Evolutionary conservation across 352 stramenopile genomes (phyloP).

Genomic region (Globisporangium nunn): DNA sequence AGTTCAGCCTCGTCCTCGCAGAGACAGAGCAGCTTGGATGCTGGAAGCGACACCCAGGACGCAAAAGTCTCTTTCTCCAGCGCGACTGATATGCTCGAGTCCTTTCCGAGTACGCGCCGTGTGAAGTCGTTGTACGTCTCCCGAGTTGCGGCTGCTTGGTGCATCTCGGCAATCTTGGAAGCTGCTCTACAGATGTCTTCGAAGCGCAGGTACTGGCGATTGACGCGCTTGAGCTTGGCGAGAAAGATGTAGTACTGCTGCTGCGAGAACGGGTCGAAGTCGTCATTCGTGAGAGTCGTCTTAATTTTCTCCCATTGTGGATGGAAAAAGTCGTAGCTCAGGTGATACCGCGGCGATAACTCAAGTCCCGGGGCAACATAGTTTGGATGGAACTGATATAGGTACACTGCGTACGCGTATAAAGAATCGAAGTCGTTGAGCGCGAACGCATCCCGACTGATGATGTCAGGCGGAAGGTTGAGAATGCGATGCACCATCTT

Average conservation of each 20-base stretch:
- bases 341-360: constrained; percentile 41
- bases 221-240: constrained; percentile 55
- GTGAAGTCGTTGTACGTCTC: constrained; percentile 68
- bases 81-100: constrained; percentile 60
- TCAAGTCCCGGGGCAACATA: constrained; percentile 37
- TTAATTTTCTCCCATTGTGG: constrained; percentile 72
- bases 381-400: constrained; percentile 63
- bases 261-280: constrained; percentile 59
- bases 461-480: constrained; percentile 52
- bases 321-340: constrained; percentile 45
- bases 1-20: constrained; percentile 66
- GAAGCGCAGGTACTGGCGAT: constrained; percentile 53
- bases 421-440: constrained; percentile 72
- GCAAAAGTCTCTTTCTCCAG: constrained; percentile 68
- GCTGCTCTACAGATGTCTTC: constrained; percentile 45
- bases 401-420: constrained; percentile 53
- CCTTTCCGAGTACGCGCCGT: constrained; percentile 51
- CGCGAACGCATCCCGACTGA: constrained; percentile 59
- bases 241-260: constrained; percentile 75
- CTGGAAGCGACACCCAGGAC: constrained; percentile 42
- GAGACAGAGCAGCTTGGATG: constrained; percentile 37
- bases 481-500: constrained; percentile 45
- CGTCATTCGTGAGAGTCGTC: constrained; percentile 39
- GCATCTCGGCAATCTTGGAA: constrained; percentile 39
- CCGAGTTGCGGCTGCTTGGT: constrained; percentile 36